Conservation (phyloP, 352 stramenopile species). For the Phytophthora parvispora region DNA sequence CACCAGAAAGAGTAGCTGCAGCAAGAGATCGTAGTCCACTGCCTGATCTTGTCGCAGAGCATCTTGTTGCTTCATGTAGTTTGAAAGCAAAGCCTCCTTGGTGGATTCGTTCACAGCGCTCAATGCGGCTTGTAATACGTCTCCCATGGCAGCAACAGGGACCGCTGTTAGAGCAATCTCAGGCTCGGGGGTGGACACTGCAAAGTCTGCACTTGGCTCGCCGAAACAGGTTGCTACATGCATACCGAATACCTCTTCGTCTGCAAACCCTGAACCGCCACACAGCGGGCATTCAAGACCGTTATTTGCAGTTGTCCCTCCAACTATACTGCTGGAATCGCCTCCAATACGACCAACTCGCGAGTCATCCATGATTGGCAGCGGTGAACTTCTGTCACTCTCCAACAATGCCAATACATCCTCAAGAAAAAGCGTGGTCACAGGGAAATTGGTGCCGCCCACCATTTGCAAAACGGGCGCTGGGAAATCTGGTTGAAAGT, state of each 20-base stretch:
- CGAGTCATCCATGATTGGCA: constrained; percentile 39
- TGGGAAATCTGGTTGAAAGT: constrained; percentile 87
- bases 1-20: constrained; percentile 72
- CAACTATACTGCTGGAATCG: not conserved
- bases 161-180: constrained; percentile 14
- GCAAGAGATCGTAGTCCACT: constrained; percentile 76
- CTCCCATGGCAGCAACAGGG: constrained; percentile 38
- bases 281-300: constrained; percentile 89
- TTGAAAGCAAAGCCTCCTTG: constrained; percentile 54
- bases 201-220: constrained; percentile 35
- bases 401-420: constrained; percentile 71
- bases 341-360: constrained; percentile 9
- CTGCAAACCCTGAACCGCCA: constrained; percentile 66
- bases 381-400: constrained; percentile 34
- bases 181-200: constrained; percentile 5
- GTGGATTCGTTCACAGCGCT: constrained; percentile 32
- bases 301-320: constrained; percentile 8
- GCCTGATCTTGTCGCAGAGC: constrained; percentile 69
- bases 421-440: constrained; percentile 96
- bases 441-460: constrained; percentile 89
- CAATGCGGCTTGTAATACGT: constrained; percentile 50
- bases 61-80: constrained; percentile 74
- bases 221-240: constrained; percentile 89
- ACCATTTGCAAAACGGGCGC: constrained; percentile 85
- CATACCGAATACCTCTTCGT: constrained; percentile 89